These are phyloP conservation scores for Adiantum capillusveneris DNA, from an alignment of 75 land plant genomes.

Conservation along the genomic window DNA sequence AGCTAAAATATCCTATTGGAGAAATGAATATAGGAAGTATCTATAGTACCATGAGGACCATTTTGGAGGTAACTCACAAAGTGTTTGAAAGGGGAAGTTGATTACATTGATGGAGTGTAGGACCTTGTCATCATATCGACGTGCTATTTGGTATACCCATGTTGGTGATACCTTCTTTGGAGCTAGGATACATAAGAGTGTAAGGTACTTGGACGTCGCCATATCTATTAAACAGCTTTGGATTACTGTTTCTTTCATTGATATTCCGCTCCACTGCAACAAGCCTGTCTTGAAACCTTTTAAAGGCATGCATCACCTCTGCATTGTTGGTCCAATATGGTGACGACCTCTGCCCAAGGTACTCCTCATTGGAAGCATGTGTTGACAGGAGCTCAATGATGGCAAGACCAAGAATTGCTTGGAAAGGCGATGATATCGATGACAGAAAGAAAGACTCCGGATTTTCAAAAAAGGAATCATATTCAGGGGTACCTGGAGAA, in stretches of 20 bases:
- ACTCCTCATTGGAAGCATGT: constrained; percentile 82
- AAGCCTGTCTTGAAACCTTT: constrained; percentile 11
- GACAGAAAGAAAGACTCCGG: constrained; percentile 16
- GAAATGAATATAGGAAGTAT: too few relatives aligned
- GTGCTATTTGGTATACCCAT: constrained; percentile 77
- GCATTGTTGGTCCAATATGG: constrained; percentile 1
- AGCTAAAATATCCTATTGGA: too few relatives aligned
- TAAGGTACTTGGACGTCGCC: constrained; percentile 56
- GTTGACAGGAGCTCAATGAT: constrained; percentile 57
- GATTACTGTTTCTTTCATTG: constrained; percentile 12
- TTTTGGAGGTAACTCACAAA: too few relatives aligned
- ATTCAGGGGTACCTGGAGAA: constrained; percentile 9
- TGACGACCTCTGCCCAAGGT: constrained; percentile 38
- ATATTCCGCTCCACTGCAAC: constrained; percentile 15
- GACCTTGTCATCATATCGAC: constrained; percentile 53
- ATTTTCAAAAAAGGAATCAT: constrained; percentile 6
- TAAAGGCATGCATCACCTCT: constrained; percentile 6
- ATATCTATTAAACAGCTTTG: constrained; percentile 33
- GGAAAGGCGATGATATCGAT: constrained; percentile 28
- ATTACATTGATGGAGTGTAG: too few relatives aligned
- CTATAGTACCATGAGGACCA: too few relatives aligned
- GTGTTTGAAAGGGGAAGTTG: too few relatives aligned
- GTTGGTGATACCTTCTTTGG: constrained; percentile 49
- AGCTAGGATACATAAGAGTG: constrained; percentile 46
- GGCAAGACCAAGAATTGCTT: constrained; percentile 21